A percentile compares a stretch with the other conserved stretches of the same genome.
These are phyloP conservation scores for Penicillium sp. DNA, from an alignment of 2,329 filamentous ascomycete genomes.

Conservation along the genomic window DNA sequence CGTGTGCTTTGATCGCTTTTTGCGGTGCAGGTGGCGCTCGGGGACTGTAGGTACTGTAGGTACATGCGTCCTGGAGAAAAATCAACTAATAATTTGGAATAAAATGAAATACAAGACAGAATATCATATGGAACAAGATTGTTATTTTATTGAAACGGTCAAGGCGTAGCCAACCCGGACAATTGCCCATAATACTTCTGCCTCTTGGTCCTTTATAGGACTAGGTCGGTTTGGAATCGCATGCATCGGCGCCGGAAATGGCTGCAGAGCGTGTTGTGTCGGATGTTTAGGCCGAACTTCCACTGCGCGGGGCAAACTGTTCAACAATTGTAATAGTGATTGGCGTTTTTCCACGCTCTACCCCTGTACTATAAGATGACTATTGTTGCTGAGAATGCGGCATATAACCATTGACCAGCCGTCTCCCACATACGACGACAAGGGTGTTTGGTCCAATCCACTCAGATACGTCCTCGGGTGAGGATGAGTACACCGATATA, in stretches of 20 bases:
- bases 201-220: neutral
- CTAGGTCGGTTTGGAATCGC: neutral
- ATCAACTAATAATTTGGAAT: neutral
- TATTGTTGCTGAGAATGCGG: neutral
- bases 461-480: neutral
- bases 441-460: neutral
- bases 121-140: neutral
- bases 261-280: slow-evolving; percentile 9
- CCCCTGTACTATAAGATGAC: neutral
- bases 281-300: slow-evolving; percentile 13
- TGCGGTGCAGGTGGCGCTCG: slow-evolving; percentile 10
- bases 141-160: neutral
- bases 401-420: neutral
- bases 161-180: neutral
- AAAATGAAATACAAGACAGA: too few relatives aligned
- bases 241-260: slow-evolving; percentile 8
- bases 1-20: slow-evolving; percentile 15
- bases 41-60: neutral
- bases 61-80: slow-evolving; percentile 3
- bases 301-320: slow-evolving; percentile 6
- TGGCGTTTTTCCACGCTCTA: neutral
- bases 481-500: neutral
- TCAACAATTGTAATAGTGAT: neutral
- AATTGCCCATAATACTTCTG: neutral
- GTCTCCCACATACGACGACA: neutral